Evolutionary conservation across 2,329 filamentous ascomycete species (phyloP).

Genomic region (Cordyceps tenuipes): DNA sequence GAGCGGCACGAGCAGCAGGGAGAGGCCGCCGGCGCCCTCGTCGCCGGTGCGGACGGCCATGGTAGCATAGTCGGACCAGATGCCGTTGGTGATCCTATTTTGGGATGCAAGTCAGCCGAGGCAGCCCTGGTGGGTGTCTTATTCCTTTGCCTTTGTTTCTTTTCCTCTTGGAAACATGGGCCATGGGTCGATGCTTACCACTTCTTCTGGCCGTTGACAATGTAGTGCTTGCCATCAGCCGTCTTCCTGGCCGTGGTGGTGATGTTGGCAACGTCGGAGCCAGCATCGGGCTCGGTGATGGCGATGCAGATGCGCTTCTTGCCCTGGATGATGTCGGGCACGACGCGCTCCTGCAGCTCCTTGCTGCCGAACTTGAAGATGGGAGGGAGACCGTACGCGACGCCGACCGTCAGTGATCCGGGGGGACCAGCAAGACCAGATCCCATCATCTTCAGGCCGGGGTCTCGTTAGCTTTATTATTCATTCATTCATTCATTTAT

Average conservation of each 20-base stretch:
- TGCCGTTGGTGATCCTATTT: slow-evolving; percentile 46
- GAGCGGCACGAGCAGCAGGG: slow-evolving; percentile 46
- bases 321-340: slow-evolving; percentile 60
- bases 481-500: no score
- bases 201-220: slow-evolving; percentile 71
- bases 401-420: slow-evolving; percentile 59
- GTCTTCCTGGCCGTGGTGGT: slow-evolving; percentile 57
- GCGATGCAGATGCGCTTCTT: slow-evolving; percentile 64
- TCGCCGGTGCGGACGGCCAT: slow-evolving; percentile 53
- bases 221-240: slow-evolving; percentile 56
- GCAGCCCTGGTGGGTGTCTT: background rate
- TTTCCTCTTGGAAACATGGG: no score
- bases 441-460: slow-evolving; percentile 46
- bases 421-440: slow-evolving; percentile 56
- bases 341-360: slow-evolving; percentile 54
- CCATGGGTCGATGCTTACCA: slow-evolving; percentile 35
- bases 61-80: slow-evolving; percentile 54
- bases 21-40: slow-evolving; percentile 42
- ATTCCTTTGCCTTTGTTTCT: no score
- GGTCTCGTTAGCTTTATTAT: no score
- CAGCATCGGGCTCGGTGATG: slow-evolving; percentile 67
- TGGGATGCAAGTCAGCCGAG: background rate
- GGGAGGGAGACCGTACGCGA: slow-evolving; percentile 64
- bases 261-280: slow-evolving; percentile 67
- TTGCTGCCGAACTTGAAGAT: slow-evolving; percentile 59